These are phyloP conservation scores for Backusella psychrophila DNA, from an alignment of 192 early-diverging fungal genomes.

Conservation along the genomic window DNA sequence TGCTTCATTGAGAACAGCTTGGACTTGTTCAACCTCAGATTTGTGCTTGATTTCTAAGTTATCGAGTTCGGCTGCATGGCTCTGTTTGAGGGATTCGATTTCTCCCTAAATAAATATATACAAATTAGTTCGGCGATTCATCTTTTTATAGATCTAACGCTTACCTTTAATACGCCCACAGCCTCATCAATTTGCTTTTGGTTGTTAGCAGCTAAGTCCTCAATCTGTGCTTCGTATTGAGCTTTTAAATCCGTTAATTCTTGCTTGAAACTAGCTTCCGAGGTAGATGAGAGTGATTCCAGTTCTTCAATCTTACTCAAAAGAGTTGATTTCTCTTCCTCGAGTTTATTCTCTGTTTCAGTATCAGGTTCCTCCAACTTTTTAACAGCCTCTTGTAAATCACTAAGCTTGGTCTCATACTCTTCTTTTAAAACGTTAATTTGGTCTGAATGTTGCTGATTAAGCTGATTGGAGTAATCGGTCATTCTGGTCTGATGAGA, in stretches of 20 bases:
- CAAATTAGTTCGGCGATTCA: not conserved
- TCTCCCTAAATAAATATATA: conserved; percentile 11
- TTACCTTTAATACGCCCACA: not conserved
- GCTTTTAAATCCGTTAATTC: not conserved
- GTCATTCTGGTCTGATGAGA: conserved; percentile 30
- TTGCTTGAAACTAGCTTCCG: not conserved
- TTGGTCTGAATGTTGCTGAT: conserved; percentile 16
- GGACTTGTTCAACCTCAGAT: conserved; percentile 1
- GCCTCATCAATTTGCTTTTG: not conserved
- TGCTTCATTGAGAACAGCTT: conserved; percentile 9
- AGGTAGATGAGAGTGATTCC: not conserved
- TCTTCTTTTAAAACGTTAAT: conserved; percentile 8
- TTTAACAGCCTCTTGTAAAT: conserved; percentile 8
- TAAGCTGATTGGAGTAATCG: conserved; percentile 15
- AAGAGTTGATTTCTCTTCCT: conserved; percentile 6
- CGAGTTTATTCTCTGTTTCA: not conserved
- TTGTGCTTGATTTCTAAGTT: not conserved
- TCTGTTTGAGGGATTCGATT: conserved; percentile 8
- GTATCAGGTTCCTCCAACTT: conserved; percentile 8
- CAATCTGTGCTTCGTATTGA: not conserved
- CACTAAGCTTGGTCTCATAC: conserved; percentile 9
- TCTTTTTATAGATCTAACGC: not conserved
- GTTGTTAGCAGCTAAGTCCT: not conserved
- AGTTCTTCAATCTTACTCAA: conserved; percentile 12
- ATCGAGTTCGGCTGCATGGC: conserved; percentile 3